Evolutionary conservation across 2,329 filamentous ascomycete species (phyloP).

Genomic region (Rhynchosporium agropyri): DNA sequence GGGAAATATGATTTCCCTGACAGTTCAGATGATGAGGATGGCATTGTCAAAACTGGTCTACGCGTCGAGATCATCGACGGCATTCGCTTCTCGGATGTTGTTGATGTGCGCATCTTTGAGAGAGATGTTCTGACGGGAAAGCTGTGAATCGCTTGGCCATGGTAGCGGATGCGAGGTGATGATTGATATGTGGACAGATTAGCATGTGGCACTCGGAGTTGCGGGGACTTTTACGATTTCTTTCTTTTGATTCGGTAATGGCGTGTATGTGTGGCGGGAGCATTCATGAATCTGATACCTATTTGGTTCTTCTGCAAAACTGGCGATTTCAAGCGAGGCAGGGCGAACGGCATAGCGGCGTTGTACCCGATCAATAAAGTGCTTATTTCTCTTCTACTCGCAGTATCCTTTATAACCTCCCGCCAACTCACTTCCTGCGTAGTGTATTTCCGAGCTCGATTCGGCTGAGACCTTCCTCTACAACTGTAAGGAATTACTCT

Average conservation of each 20-base stretch:
- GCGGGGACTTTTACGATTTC: neutral
- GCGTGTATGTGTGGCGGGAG: conserved; percentile 8
- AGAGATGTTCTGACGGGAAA: conserved; percentile 55
- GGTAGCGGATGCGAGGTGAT: neutral
- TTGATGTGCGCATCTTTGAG: conserved; percentile 58
- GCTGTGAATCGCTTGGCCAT: conserved; percentile 41
- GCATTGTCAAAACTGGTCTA: conserved; percentile 31
- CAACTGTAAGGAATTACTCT: no score
- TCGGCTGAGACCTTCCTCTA: no score
- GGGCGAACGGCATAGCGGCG: conserved; percentile 2
- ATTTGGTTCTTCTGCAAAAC: conserved; percentile 6
- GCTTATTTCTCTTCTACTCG: neutral
- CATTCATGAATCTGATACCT: conserved; percentile 12
- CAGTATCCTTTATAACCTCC: neutral
- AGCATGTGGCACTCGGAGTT: neutral
- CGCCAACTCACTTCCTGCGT: no score
- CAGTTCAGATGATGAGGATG: conserved; percentile 41
- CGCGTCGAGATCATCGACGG: conserved; percentile 47
- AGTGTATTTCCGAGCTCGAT: no score
- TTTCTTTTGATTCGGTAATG: neutral
- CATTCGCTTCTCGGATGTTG: conserved; percentile 49
- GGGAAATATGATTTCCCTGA: conserved; percentile 32
- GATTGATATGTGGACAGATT: neutral
- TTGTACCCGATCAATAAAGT: neutral
- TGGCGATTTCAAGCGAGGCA: neutral